Evolutionary conservation across 2,329 filamentous ascomycete species (phyloP).

Genomic region (Didymellaceae sp.): DNA sequence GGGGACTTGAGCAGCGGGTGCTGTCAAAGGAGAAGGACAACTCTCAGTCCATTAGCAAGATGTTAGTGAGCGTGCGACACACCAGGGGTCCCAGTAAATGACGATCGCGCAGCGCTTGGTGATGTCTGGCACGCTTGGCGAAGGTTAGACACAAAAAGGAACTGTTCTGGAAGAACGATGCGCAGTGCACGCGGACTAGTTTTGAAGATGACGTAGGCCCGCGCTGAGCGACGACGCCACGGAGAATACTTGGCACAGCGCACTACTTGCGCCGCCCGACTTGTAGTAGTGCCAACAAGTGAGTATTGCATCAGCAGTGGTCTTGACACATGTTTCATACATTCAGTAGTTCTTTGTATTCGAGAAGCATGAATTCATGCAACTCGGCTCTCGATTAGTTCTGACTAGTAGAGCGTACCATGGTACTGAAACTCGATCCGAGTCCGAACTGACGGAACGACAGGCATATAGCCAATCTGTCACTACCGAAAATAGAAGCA

Average conservation of each 20-base stretch:
- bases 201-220: slow-evolving; percentile 15
- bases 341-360: slow-evolving; percentile 12
- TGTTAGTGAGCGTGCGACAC: slow-evolving; percentile 5
- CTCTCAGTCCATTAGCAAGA: slow-evolving; percentile 3
- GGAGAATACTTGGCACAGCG: slow-evolving; percentile 5
- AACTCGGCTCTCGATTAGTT: slow-evolving; percentile 22
- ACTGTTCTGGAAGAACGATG: slow-evolving; percentile 8
- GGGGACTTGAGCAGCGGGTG: slow-evolving; percentile 6
- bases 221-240: neutral
- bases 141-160: slow-evolving; percentile 4
- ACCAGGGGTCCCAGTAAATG: slow-evolving; percentile 1
- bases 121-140: slow-evolving; percentile 10
- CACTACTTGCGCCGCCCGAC: neutral
- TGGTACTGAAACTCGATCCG: slow-evolving; percentile 18
- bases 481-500: slow-evolving; percentile 21
- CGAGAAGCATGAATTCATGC: slow-evolving; percentile 45
- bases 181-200: neutral
- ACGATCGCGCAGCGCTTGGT: slow-evolving; percentile 8
- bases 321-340: neutral
- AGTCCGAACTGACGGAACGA: slow-evolving; percentile 25
- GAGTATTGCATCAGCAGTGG: neutral
- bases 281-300: neutral
- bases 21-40: slow-evolving; percentile 2
- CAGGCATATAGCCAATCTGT: neutral
- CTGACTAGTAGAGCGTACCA: slow-evolving; percentile 19